Base-by-base conservation (phyloP, 768 basidiomycete species). In the Amanita polypyramis region DNA sequence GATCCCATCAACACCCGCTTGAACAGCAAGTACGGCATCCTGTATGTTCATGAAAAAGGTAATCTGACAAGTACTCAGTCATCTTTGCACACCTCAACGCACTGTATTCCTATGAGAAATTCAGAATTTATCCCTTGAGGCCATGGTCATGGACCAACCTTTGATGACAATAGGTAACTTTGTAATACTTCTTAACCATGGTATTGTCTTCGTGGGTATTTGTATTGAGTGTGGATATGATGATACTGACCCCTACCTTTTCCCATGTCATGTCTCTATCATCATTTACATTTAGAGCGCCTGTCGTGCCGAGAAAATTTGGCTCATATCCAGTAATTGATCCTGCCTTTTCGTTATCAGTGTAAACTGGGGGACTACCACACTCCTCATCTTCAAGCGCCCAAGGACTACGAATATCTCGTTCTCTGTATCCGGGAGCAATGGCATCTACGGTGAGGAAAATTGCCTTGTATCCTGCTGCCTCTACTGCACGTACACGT, bases 371-470 rank as follows among this genome's bases (percentile, higher is more conserved):
- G 20, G 65, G 50, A 9, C 49, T 50, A 40, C 69, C 70, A 33
- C 59, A 64, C 58, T 82, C 79, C 46, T 75, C 65, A 35, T 75
- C 83, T 56, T 80, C 81, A n/a, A 67, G 50, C 19, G 62, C 51
- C 73, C 72, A 83, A 9, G 78, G 75, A 50, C 73, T 76, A 47
- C 77, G 74, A 35, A 79, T 77, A 56, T 91, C 88, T 47, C 73
- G 66, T 62, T 91, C 88, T 39, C 91, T 74, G 55, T 91, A 92
- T 7, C 87, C 84, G 2, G 82, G 70, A 34, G 85, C 78, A n/a
- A 88, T 70, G 0, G 89, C 86, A 63, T 97, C 93, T 2, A 95
- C 92, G 2, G 93, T 96, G 47, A 97, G 70, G 61, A 90, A 90
- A 50, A 97, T 86, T 0, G 87, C 91, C 41, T 83, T 89, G 64